These are phyloP conservation scores for Backusella sp. DNA, from an alignment of 192 early-diverging fungal species.

Conservation along the genomic window DNA sequence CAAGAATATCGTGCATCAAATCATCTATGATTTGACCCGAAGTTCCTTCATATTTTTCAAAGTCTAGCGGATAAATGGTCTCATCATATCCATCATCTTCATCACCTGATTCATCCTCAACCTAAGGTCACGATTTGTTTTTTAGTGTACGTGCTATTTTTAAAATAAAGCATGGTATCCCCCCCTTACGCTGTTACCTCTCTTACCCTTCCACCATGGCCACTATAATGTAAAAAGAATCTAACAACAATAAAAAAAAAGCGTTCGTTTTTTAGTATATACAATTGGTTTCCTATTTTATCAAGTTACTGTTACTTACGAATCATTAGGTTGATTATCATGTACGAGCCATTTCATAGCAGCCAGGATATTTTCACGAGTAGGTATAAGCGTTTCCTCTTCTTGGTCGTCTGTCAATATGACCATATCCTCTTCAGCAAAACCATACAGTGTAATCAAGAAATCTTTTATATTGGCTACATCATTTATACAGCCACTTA, in stretches of 20 bases:
- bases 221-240: conserved; percentile 82
- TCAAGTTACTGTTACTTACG: conserved; percentile 36
- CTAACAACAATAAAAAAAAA: conserved; percentile 21
- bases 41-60: conserved; percentile 43
- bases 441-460: conserved; percentile 62
- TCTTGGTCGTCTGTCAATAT: conserved; percentile 77
- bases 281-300: neutral
- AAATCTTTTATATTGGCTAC: conserved; percentile 76
- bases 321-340: conserved; percentile 73
- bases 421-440: conserved; percentile 62
- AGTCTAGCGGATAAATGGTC: conserved; percentile 70
- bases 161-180: neutral
- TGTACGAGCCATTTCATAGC: conserved; percentile 77
- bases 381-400: conserved; percentile 63
- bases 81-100: conserved; percentile 83
- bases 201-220: conserved; percentile 64
- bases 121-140: neutral
- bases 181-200: conserved; percentile 9
- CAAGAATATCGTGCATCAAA: conserved; percentile 72
- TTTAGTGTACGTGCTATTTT: neutral
- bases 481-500: conserved; percentile 80
- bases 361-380: conserved; percentile 68
- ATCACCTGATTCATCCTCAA: conserved; percentile 55
- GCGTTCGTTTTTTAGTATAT: neutral
- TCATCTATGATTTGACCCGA: conserved; percentile 75